phyloP scores from a whole-genome alignment of 1,284 basidiomycete species.

The Cryptococcus sp. region DNA sequence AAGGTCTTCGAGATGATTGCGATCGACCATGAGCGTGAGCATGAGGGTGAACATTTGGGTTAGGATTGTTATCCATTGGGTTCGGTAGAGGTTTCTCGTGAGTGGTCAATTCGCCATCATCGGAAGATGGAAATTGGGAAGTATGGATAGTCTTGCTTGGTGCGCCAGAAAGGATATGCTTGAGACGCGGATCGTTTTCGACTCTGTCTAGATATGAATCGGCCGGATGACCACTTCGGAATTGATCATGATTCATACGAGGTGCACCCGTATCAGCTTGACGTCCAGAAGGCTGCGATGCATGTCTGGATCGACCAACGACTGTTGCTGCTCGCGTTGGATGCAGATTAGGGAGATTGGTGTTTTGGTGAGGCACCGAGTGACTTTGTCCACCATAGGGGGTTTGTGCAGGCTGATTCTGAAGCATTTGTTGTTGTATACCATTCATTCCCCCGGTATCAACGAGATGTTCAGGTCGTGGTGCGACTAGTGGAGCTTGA shows the following conservation, averaged over 20 bases:
- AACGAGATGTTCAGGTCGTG: not conserved
- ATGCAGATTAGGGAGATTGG: constrained; percentile 1
- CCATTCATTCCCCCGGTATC: no score
- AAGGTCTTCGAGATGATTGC: constrained; percentile 10
- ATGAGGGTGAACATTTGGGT: not conserved
- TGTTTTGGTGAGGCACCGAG: not conserved
- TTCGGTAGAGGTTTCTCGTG: constrained; percentile 23
- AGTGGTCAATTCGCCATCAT: not conserved
- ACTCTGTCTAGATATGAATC: constrained; percentile 38
- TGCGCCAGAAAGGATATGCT: constrained; percentile 29
- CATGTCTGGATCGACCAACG: not conserved
- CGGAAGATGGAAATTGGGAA: constrained; percentile 1
- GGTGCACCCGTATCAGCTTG: no score
- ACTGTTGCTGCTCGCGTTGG: constrained; percentile 4
- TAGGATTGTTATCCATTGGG: not conserved
- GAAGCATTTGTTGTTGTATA: no score
- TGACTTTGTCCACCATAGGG: not conserved
- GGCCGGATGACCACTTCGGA: constrained; percentile 8
- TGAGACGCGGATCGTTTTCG: constrained; percentile 32
- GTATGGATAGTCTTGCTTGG: constrained; percentile 26
- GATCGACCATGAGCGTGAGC: not conserved
- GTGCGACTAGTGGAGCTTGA: not conserved
- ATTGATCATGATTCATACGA: no score
- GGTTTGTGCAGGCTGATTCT: not conserved
- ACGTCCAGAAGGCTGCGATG: not conserved